Base-by-base conservation (phyloP, 768 basidiomycete genomes). In the Lepiota subincarnata region DNA sequence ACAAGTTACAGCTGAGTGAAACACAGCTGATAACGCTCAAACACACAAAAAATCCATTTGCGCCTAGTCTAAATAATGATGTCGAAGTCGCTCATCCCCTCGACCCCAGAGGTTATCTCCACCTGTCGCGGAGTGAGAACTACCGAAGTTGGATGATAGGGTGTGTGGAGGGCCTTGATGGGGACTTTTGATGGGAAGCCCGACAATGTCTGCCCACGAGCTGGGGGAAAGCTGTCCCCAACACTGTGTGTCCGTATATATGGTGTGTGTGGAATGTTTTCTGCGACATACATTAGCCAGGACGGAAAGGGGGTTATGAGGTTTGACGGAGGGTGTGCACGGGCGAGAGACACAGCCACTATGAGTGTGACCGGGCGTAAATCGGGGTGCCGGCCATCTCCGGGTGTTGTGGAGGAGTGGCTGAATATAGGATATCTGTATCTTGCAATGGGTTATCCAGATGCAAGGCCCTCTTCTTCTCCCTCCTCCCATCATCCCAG, bases 401-500 rank as follows among this genome's bases (percentile, higher is more conserved):
- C 50, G 50, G 19, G 22, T 28, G 7, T 26, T 41, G 18, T 37
- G 36, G 36, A 18, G 26, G 47, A 11, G n/a, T 14, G 20, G 28
- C 26, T 26, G 8, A 35, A 4, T 37, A 26, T 34, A 48, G 55
- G 43, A 38, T 56, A 50, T 44, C 55, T 50, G 39, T 31, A 56
- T 50, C 43, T 47, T 24, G 5, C 37, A 12, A 16, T 18, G 26
- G 24, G 40, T 20, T 16, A 56, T 50, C 45, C 55, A 49, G 50
- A 50, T 50, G 24, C 49, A 46, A 26, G 8, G 19, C 19, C 26
- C 35, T 44, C 43, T 57, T 55, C 51, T 61, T 58, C 58, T 46
- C 55, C 49, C 66, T 57, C 55, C 58, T 62, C 61, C 60, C 65
- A 59, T 55, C 60, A 43, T 48, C 19, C 45, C 31, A 18, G 55